Evolutionary conservation across 2,329 filamentous ascomycete species (phyloP).

Genomic region (Xylariaceae sp.): DNA sequence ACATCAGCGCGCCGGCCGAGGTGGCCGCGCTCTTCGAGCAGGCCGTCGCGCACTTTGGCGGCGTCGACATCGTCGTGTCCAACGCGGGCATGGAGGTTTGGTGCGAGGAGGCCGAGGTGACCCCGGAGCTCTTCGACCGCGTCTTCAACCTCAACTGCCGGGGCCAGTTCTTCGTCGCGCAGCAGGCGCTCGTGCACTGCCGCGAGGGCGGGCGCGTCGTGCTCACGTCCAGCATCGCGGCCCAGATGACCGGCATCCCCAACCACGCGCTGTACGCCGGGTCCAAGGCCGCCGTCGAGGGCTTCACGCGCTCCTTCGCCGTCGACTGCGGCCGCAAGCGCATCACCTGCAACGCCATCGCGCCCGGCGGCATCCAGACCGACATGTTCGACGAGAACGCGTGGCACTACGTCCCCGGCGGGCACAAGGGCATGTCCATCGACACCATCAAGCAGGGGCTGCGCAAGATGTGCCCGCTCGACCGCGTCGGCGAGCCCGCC

Average conservation of each 20-base stretch:
- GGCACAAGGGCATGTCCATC: constrained; percentile 41
- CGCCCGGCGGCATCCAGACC: constrained; percentile 63
- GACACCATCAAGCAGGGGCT: constrained; percentile 49
- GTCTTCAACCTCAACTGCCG: constrained; percentile 66
- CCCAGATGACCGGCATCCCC: constrained; percentile 57
- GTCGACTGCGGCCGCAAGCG: constrained; percentile 62
- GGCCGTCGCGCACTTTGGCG: constrained; percentile 58
- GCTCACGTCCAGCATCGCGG: constrained; percentile 63
- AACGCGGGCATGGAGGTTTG: constrained; percentile 67
- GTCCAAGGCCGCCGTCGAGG: constrained; percentile 65
- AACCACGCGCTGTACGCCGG: constrained; percentile 67
- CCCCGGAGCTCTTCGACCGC: constrained; percentile 62
- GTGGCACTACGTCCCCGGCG: constrained; percentile 57
- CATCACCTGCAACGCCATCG: constrained; percentile 66
- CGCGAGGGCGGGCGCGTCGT: constrained; percentile 64
- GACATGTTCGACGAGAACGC: constrained; percentile 71
- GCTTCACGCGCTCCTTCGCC: constrained; percentile 63
- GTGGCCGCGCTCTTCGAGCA: constrained; percentile 58
- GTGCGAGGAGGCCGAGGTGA: constrained; percentile 62
- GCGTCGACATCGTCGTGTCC: constrained; percentile 64
- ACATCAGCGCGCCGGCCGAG: constrained; percentile 52
- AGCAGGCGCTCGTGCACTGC: constrained; percentile 65
- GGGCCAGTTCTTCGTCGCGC: constrained; percentile 71
- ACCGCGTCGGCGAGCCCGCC: constrained; percentile 48
- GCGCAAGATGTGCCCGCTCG: constrained; percentile 49